phyloP scores from a whole-genome alignment of 2,329 filamentous ascomycete species.

The Exophiala calicioides region DNA sequence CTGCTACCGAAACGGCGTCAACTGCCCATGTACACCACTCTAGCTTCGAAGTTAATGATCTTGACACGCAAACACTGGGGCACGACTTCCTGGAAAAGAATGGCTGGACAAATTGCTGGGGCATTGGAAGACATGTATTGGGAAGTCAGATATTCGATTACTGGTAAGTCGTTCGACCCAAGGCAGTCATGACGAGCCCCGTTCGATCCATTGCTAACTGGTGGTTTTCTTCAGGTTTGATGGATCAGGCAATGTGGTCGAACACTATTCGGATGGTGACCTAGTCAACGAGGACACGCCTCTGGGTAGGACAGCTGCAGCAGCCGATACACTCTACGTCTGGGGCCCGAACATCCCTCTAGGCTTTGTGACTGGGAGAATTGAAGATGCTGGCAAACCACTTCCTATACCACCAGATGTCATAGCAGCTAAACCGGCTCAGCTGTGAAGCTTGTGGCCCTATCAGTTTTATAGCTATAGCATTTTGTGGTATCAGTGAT shows the following conservation, averaged over 20 bases:
- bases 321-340: slow-evolving; percentile 35
- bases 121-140: slow-evolving; percentile 68
- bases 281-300: slow-evolving; percentile 34
- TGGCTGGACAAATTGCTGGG: slow-evolving; percentile 68
- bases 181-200: neutral
- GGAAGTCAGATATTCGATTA: slow-evolving; percentile 74
- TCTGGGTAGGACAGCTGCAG: slow-evolving; percentile 34
- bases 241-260: slow-evolving; percentile 62
- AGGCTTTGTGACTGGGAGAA: slow-evolving; percentile 16
- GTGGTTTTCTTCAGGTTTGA: slow-evolving; percentile 58
- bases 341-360: slow-evolving; percentile 36
- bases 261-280: slow-evolving; percentile 72
- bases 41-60: slow-evolving; percentile 71
- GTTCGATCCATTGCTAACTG: neutral
- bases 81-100: slow-evolving; percentile 67
- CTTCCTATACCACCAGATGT: slow-evolving; percentile 16
- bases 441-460: too few species aligned
- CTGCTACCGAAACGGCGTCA: slow-evolving; percentile 31
- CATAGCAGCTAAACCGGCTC: slow-evolving; percentile 17
- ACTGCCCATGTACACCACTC: slow-evolving; percentile 63
- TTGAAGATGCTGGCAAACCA: slow-evolving; percentile 21
- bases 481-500: too few species aligned
- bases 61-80: slow-evolving; percentile 68
- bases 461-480: neutral
- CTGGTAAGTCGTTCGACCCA: slow-evolving; percentile 51